Percentiles rank a stretch among this genome's conserved stretches.
Conservation (phyloP, 2,329 filamentous ascomycete species). For the Paraphoma sp. region DNA sequence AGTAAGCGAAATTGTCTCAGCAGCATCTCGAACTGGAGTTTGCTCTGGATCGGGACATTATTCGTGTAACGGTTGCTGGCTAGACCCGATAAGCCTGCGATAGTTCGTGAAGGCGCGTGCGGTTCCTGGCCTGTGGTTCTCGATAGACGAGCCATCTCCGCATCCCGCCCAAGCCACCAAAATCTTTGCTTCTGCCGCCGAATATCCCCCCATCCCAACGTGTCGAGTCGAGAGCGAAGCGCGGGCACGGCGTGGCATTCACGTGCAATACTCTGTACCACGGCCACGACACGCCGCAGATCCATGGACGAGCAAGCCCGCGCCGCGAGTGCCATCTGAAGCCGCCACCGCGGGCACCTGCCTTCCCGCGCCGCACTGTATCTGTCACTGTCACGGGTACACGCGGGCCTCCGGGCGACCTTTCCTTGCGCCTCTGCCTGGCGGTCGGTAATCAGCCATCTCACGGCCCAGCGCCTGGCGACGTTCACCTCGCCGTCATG, state of each 20-base stretch:
- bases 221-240: background rate
- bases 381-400: background rate
- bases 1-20: background rate
- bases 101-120: background rate
- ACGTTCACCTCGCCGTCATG: slow-evolving; percentile 41
- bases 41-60: background rate
- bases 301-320: slow-evolving; percentile 14
- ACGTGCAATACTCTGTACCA: slow-evolving; percentile 6
- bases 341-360: slow-evolving; percentile 13
- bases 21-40: background rate
- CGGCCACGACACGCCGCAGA: slow-evolving; percentile 7
- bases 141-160: slow-evolving; percentile 1
- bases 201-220: background rate
- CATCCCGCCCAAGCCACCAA: background rate
- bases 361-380: background rate
- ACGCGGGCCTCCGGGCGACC: slow-evolving; percentile 13
- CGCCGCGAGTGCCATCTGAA: slow-evolving; percentile 2
- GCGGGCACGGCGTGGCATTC: background rate
- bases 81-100: background rate
- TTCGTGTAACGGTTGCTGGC: background rate
- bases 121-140: background rate
- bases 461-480: slow-evolving; percentile 25
- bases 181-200: slow-evolving; percentile 1
- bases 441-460: slow-evolving; percentile 16
- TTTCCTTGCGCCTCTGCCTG: slow-evolving; percentile 2